Base-by-base conservation (phyloP, 352 stramenopile species). In the Pythium aphanidermatum region DNA sequence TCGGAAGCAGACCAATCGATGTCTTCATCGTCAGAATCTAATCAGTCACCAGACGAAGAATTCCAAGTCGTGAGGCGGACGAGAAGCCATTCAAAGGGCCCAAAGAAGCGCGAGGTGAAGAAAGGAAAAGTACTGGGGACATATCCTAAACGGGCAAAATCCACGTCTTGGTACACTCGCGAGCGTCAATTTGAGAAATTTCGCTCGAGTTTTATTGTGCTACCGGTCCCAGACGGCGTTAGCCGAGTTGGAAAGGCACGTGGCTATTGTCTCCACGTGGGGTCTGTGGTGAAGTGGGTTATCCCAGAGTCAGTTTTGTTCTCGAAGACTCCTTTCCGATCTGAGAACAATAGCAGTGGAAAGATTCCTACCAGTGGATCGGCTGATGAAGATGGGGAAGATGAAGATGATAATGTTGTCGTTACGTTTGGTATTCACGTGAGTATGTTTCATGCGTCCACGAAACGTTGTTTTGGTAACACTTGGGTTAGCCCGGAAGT, bases 391-490 rank as follows among this genome's bases (percentile, higher is more conserved):
- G 49, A 58, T 30, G 23, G 40, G 32, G 50, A 51, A 13, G 31
- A 75, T 3, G 60, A 78, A 26, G 65, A 70, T 10, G 60, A 84
- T 14, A 62, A 74, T 2, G 39, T 81, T 1, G 48, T 88, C 16
- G 31, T 86, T 19, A 85, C 81, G 6, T 60, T 92, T 13, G 76
- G 82, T 10, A 66, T 91, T 0, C 83, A 95, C 21, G 68, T 96
- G 46, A 95, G 82, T 42, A 75, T 97, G 38, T 97, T 96, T 55
- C 87, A 97, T 46, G 45, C 68, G 1, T 26, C 57, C 2, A 81
- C 80, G 0, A 88, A 86, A 52, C 71, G 86, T 10, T 97, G 97
- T 60, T 97, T 96, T 51, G 91, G 91, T 3, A 96, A 94, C 29
- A 97, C 91, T 28, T 97, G 81, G 81, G 82, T 81, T 2, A 92